These are phyloP conservation scores for Adansonia gregorii DNA, from an alignment of 441 rosid genomes.

Conservation along the genomic window DNA sequence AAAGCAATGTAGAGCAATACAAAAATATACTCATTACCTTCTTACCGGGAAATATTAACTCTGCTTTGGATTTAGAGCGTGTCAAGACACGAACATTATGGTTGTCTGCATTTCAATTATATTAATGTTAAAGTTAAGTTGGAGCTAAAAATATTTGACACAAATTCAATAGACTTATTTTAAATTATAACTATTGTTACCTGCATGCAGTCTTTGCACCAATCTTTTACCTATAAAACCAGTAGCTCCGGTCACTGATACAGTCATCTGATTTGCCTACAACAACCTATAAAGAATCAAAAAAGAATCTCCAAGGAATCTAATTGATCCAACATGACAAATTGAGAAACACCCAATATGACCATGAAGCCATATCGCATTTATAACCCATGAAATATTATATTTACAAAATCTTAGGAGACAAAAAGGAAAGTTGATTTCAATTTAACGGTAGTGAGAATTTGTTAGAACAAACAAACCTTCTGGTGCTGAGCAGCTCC, in stretches of 20 bases:
- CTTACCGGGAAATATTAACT: slow-evolving; percentile 95
- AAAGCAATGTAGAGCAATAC: slow-evolving; percentile 20
- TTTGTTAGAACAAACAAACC: slow-evolving; percentile 50
- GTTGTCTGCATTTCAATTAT: slow-evolving; percentile 55
- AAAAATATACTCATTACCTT: slow-evolving; percentile 65
- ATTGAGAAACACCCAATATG: background rate
- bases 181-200: slow-evolving; percentile 36
- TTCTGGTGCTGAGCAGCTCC: slow-evolving; percentile 53
- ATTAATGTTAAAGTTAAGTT: background rate
- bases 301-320: slow-evolving; percentile 20
- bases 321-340: slow-evolving; percentile 12
- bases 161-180: background rate
- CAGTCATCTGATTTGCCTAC: slow-evolving; percentile 71
- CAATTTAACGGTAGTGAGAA: background rate
- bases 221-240: slow-evolving; percentile 90
- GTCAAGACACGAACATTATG: slow-evolving; percentile 36
- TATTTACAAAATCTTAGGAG: background rate
- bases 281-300: slow-evolving; percentile 31
- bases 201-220: slow-evolving; percentile 82
- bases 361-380: background rate
- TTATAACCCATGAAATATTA: background rate
- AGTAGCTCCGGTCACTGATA: slow-evolving; percentile 91
- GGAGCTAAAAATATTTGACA: background rate
- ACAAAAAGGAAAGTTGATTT: background rate
- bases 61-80: slow-evolving; percentile 63